Percentiles rank a stretch among this genome's conserved stretches.
These are phyloP conservation scores for Kodamaea fungicola DNA, from an alignment of 1,139 yeast species.

Conservation along the genomic window DNA sequence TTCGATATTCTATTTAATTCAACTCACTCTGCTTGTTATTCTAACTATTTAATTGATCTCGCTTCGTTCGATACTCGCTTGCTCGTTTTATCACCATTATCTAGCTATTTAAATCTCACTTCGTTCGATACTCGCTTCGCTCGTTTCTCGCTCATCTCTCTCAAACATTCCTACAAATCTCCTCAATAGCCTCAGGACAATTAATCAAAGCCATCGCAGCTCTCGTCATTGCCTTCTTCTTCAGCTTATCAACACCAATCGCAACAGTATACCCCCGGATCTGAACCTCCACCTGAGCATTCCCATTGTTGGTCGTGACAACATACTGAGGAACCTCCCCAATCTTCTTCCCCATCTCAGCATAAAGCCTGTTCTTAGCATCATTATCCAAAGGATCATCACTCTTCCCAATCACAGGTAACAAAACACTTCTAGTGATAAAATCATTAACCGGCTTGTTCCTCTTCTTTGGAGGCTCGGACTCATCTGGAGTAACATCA, in stretches of 20 bases:
- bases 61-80: too few species aligned
- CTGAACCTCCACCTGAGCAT: constrained; percentile 34
- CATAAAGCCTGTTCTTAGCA: constrained; percentile 44
- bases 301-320: constrained; percentile 25
- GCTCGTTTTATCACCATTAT: too few species aligned
- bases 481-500: background rate
- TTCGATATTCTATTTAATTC: too few species aligned
- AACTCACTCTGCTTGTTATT: too few species aligned
- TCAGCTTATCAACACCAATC: constrained; percentile 36
- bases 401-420: constrained; percentile 30
- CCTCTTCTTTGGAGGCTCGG: constrained; percentile 4
- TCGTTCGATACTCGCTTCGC: too few species aligned
- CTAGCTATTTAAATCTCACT: too few species aligned
- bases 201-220: constrained; percentile 47
- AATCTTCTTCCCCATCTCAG: constrained; percentile 35
- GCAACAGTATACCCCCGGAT: constrained; percentile 38
- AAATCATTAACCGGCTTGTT: constrained; percentile 9
- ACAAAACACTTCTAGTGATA: constrained; percentile 10
- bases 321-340: constrained; percentile 42
- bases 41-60: too few species aligned
- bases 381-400: constrained; percentile 27
- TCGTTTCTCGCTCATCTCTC: too few species aligned
- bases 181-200: constrained; percentile 26
- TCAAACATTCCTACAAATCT: constrained; percentile 13
- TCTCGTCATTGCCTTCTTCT: constrained; percentile 42